These are phyloP conservation scores for Brassica incana DNA, from an alignment of 345 rosid species.

Conservation along the genomic window DNA sequence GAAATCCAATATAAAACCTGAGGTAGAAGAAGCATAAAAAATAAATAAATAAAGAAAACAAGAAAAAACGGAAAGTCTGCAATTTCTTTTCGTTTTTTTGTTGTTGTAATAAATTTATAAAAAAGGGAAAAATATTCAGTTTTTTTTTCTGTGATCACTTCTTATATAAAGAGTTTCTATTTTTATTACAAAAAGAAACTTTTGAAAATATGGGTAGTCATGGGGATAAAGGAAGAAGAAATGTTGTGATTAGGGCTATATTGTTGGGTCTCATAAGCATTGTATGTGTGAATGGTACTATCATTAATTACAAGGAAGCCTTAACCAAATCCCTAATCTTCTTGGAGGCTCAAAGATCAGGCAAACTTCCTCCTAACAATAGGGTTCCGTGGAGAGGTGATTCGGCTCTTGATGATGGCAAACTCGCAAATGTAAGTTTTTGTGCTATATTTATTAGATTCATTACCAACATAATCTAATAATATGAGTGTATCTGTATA, in stretches of 20 bases:
- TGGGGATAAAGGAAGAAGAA: conserved; percentile 23
- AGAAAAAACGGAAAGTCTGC: conserved; percentile 42
- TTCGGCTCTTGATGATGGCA: conserved; percentile 82
- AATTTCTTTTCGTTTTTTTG: conserved; percentile 40
- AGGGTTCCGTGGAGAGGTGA: conserved; percentile 87
- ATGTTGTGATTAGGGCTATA: conserved; percentile 23
- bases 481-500: conserved; percentile 9
- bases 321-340: conserved; percentile 70
- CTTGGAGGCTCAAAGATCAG: conserved; percentile 92
- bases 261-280: conserved; percentile 46
- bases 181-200: not conserved
- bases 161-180: conserved; percentile 19
- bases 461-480: not conserved
- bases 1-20: conserved; percentile 8
- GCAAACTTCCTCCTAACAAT: conserved; percentile 66
- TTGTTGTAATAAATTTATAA: conserved; percentile 8
- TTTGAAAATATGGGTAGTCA: conserved; percentile 24
- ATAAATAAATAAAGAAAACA: conserved; percentile 12
- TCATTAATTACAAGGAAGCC: conserved; percentile 67
- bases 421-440: conserved; percentile 54
- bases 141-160: not conserved
- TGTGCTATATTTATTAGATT: not conserved
- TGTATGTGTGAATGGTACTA: conserved; percentile 38
- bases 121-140: not conserved
- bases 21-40: not conserved